A percentile compares a stretch with the other conserved stretches of the same genome.
These are phyloP conservation scores for Rhodotorula babjevae DNA, from an alignment of 768 basidiomycete genomes.

Conservation along the genomic window DNA sequence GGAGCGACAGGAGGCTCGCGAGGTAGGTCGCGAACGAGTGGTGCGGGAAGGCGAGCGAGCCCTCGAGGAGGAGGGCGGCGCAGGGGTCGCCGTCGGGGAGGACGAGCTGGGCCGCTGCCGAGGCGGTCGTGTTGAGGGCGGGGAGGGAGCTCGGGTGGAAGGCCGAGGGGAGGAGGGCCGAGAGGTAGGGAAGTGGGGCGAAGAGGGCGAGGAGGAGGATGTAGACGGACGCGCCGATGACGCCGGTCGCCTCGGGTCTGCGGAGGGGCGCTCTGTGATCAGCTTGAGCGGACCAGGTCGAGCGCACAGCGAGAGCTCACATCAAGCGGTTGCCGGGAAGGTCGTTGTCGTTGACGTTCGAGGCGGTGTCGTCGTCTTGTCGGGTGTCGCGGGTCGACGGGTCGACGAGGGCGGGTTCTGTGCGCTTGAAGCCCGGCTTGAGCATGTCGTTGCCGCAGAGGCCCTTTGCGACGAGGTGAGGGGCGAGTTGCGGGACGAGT, in stretches of 20 bases:
- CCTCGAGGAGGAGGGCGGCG: conserved; percentile 5
- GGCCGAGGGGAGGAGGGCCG: conserved; percentile 46
- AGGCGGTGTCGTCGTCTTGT: conserved; percentile 29
- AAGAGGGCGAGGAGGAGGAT: conserved; percentile 81
- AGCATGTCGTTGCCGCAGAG: conserved; percentile 81
- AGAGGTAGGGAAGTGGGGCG: conserved; percentile 90
- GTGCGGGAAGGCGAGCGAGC: conserved; percentile 47
- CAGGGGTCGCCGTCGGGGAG: not conserved
- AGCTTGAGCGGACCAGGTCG: not conserved
- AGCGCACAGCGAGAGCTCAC: too few relatives aligned
- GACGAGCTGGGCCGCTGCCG: not conserved
- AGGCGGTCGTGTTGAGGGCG: conserved; percentile 3
- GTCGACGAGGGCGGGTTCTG: conserved; percentile 47
- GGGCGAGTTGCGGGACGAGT: conserved; percentile 76
- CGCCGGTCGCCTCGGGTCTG: conserved; percentile 90
- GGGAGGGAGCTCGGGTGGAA: not conserved
- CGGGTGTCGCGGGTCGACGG: conserved; percentile 42
- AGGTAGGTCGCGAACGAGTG: conserved; percentile 81
- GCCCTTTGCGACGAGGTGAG: conserved; percentile 71
- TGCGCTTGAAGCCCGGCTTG: conserved; percentile 60
- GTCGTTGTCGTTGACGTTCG: conserved; percentile 44
- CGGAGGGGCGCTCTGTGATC: not conserved
- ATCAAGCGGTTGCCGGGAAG: conserved; percentile 6
- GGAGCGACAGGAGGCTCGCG: conserved; percentile 81
- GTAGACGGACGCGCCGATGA: conserved; percentile 84